Evolutionary conservation across 1,139 yeast species (phyloP), one percentile per base, ranked within the genome.

Genomic region (Blastobotrys serpentis): DNA sequence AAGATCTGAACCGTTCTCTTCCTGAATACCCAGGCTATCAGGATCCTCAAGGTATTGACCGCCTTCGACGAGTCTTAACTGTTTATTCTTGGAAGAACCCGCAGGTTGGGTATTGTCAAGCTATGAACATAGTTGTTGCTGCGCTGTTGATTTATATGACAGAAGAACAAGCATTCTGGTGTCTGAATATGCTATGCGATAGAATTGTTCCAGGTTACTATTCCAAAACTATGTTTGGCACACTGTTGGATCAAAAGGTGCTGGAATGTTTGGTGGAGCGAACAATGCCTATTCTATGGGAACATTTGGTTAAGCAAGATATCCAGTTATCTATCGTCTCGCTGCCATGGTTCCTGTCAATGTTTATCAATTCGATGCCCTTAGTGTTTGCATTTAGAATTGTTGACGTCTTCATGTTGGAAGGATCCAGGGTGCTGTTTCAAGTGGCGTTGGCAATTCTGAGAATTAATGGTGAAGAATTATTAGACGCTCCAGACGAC

Each of bases 81-180:
- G 96, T 96, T 0, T 94, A 89, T 62, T 87, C 97, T 0, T 92
- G 98, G 98, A 87, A 86, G 59, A 89, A 90, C 63, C 97, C 97
- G 0, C 96, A 92, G 46, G 88, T 94, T 18, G 99, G 99, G 0
- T 94, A 94, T 67, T 94, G 99, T 65, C 98, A 94, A 65, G 98
- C 98, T 1, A 94, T 94, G 99, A 94, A 94, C 65, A 94, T 94
- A 50, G 97, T 94, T 5, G 87, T 84, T 1, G 99, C 99, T 0
- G 97, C 96, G 0, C 70, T 94, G 48, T 73, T 94, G 52, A 92
- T 94, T 48, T 90, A 85, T 66, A 90, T 89, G 85, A 85, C 95
- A 6, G 98, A 94, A 66, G 98, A 92, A 56, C 98, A 94, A 67
- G 98, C 97, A 0, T 94, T 89, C 63, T 94, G 98, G 98, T 79